Base-by-base conservation (phyloP, 805 yeast genomes). In the Spathaspora girioi region DNA sequence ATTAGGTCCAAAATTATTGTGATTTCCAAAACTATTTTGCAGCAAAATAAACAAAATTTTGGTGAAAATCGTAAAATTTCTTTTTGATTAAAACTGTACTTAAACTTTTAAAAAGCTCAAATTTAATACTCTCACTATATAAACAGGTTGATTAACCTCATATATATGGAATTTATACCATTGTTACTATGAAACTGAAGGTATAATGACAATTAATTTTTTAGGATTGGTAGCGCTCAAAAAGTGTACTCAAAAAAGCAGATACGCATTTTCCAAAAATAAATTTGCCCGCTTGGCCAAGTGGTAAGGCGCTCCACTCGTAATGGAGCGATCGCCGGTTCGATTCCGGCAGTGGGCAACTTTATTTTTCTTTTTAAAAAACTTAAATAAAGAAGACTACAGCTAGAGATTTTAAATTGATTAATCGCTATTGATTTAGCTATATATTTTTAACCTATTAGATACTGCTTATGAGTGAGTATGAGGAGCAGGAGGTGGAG, bases 281-380 rank as follows among this genome's bases (percentile, higher is more conserved):
- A 38, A 38, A 26, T 46, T 31, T 45, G 78, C 78, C 77, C 75
- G 72, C 73, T 72, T 73, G 78, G 78, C 78, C 78, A 71, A 73
- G 77, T 73, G 78, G 77, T 73, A 73, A 73, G 78, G 78, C 78
- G 71, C 77, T 73, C 74, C 78, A 73, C 78, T 73, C 77, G 78
- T 73, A 73, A 73, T 73, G 78, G 74, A 73, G 77, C 76, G 77
- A 73, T 72, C 78, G 77, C 68, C 77, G 77, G 78, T 73, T 73
- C 78, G 75, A 73, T 67, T 73, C 78, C 77, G 78, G 69, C 77
- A 72, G 73, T 67, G 75, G 77, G 78, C 78, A 73, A 42, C 52
- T 55, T 44, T 48, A 23, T 41, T 51, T 42, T 12, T 31, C 5
- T 42, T 42, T 42, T 8, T 45, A 15, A 5, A 15, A 7, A 17